phyloP scores from a whole-genome alignment of 1,284 basidiomycete species.

The Coniferiporia sulphurascens region DNA sequence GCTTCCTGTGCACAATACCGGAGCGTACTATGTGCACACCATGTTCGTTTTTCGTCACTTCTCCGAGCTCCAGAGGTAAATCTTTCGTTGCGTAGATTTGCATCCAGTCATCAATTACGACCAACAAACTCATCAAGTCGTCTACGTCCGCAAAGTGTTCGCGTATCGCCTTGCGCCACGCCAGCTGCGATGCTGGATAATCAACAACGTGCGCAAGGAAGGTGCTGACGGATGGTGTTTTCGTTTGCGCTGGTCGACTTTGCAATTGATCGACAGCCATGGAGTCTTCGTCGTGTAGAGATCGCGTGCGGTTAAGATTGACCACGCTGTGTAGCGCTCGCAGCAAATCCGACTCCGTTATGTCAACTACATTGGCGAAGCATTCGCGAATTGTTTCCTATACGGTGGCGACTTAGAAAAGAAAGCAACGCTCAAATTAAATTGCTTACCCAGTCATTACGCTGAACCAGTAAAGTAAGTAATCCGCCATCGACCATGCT shows the following conservation, averaged over 20 bases:
- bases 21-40: slow-evolving; percentile 21
- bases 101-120: slow-evolving; percentile 53
- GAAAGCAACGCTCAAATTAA: background rate
- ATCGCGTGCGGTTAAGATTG: slow-evolving; percentile 28
- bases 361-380: slow-evolving; percentile 49
- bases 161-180: slow-evolving; percentile 53
- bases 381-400: slow-evolving; percentile 54
- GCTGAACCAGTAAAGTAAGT: slow-evolving; percentile 42
- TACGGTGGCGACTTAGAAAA: background rate
- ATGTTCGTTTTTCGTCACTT: slow-evolving; percentile 28
- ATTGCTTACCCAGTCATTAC: slow-evolving; percentile 60
- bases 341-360: slow-evolving; percentile 58
- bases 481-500: slow-evolving; percentile 58
- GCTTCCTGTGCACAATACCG: slow-evolving; percentile 3
- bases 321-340: slow-evolving; percentile 44
- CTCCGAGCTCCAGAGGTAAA: slow-evolving; percentile 36
- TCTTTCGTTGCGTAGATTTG: slow-evolving; percentile 37
- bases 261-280: slow-evolving; percentile 51
- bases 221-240: slow-evolving; percentile 34
- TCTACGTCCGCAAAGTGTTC: slow-evolving; percentile 48
- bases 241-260: background rate
- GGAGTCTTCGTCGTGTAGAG: slow-evolving; percentile 30
- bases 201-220: slow-evolving; percentile 49
- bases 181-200: slow-evolving; percentile 47
- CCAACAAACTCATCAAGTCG: slow-evolving; percentile 46